Base-by-base conservation (phyloP, 495 filamentous ascomycete species). In the Astrothelium macrocarpum region DNA sequence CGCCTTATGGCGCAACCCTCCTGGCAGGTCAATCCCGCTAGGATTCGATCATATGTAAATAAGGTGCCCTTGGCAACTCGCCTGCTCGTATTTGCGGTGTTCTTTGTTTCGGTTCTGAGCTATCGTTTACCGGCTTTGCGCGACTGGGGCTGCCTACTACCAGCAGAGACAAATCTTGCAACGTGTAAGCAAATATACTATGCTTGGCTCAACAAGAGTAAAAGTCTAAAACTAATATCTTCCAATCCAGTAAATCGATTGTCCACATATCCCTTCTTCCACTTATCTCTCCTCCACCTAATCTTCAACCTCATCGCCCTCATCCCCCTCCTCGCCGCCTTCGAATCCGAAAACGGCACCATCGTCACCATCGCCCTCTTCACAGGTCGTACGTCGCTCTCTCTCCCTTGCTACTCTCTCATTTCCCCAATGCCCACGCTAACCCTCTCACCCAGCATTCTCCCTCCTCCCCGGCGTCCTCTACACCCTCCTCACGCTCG, bases 331-430 rank as follows among this genome's bases (percentile, higher is more conserved):
- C 71, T 97, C 66, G 92, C 96, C 74, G 82, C 91, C 56, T 98
- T 97, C 72, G 94, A 98, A 76, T 79, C 84, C n/a, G 93, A 96
- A 71, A 81, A 94, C 77, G 94, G 94, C 29, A 96, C 92, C n/a
- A 77, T 97, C 68, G 87, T 88, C 29, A 84, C 90, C 23, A 69
- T 93, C 58, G 82, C 88, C 39, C 79, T 97, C 68, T 95, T 97
- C 73, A 80, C 91, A 66, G 95, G 94, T 59, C 90, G 91, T 95
- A 80, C 79, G 91, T 85, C n/a, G n/a, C n/a, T n/a, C 36, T 59
- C 0, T 58, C 65, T 56, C 45, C 5, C 20, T 18, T 16, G 5
- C 29, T 7, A 26, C 25, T 11, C 49, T 29, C 26, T 16, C 26
- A 11, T 59, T 67, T 60, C 26, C 42, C 20, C 23, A 11, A 5